phyloP scores from a whole-genome alignment of 306 rosid species.

The Carpinus fangiana region DNA sequence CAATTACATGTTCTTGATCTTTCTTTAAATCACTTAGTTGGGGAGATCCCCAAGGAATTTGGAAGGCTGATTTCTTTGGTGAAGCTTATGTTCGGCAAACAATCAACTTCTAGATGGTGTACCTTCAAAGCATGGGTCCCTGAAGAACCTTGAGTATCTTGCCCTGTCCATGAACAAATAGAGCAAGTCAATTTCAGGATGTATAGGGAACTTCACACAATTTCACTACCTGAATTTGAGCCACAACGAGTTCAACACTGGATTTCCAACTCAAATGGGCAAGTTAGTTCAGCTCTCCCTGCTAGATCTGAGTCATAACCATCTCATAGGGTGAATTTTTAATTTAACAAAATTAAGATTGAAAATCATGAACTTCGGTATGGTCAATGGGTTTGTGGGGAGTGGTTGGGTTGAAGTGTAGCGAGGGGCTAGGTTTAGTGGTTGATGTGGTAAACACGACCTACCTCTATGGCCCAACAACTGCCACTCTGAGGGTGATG shows the following conservation, averaged over 20 bases:
- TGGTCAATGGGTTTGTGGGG: too few relatives aligned
- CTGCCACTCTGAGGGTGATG: too few relatives aligned
- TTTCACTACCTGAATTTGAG: conserved; percentile 18
- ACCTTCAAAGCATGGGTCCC: neutral
- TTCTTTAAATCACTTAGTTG: conserved; percentile 15
- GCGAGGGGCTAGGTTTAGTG: too few relatives aligned
- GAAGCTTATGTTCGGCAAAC: conserved; percentile 4
- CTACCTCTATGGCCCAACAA: too few relatives aligned
- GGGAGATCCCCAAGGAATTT: conserved; percentile 7
- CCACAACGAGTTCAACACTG: conserved; percentile 6
- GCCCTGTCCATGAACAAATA: conserved; percentile 12
- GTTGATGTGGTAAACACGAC: too few relatives aligned
- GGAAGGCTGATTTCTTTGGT: conserved; percentile 18
- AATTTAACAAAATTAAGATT: too few relatives aligned
- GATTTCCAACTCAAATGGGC: conserved; percentile 3
- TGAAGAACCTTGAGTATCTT: conserved; percentile 4
- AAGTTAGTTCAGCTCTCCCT: neutral
- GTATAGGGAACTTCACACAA: neutral
- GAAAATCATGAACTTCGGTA: too few relatives aligned
- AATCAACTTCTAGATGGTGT: conserved; percentile 12
- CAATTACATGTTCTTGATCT: conserved; percentile 10
- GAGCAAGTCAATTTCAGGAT: conserved; percentile 2
- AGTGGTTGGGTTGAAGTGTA: too few relatives aligned
- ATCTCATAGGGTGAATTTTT: neutral
- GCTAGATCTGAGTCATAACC: conserved; percentile 12